A percentile compares a stretch with the other conserved stretches of the same genome.
Evolutionary conservation across 1,284 basidiomycete species (phyloP).

Genomic region (Tilletia caries): DNA sequence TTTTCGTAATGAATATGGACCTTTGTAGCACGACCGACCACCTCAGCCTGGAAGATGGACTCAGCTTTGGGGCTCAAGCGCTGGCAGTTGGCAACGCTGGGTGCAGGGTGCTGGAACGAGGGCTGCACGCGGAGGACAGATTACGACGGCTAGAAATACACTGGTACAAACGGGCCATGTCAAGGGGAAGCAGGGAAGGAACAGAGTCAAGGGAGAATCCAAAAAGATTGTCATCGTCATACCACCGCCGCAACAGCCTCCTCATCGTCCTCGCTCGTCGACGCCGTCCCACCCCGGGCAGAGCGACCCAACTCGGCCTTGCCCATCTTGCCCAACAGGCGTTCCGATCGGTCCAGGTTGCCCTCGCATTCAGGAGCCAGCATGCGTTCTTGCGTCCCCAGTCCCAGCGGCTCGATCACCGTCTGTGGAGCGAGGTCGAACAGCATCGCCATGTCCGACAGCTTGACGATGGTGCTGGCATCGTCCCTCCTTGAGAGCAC

Average conservation of each 20-base stretch:
- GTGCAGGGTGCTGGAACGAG: too few relatives aligned
- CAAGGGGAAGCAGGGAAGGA: too few relatives aligned
- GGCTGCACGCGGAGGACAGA: too few relatives aligned
- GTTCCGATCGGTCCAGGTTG: neutral
- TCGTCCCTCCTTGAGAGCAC: slow-evolving; percentile 3
- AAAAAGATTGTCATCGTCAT: too few relatives aligned
- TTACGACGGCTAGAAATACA: too few relatives aligned
- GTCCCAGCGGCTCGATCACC: slow-evolving; percentile 49
- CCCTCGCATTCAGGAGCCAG: slow-evolving; percentile 38
- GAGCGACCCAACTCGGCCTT: neutral
- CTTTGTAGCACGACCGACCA: too few relatives aligned
- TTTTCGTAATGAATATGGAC: too few relatives aligned
- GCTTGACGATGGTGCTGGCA: slow-evolving; percentile 24
- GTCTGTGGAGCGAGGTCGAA: slow-evolving; percentile 44
- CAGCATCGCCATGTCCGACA: slow-evolving; percentile 44
- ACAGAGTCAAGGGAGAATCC: too few relatives aligned
- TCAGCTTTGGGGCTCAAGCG: too few relatives aligned
- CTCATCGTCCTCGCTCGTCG: slow-evolving; percentile 10
- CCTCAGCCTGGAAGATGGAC: too few relatives aligned
- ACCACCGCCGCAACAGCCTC: neutral
- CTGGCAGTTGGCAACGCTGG: too few relatives aligned
- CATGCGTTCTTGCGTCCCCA: slow-evolving; percentile 44
- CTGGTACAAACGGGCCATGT: too few relatives aligned
- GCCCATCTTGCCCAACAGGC: neutral
- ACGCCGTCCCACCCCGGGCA: neutral